Conservation (phyloP, 2,329 filamentous ascomycete species). For the Berkeleyomyces rouxiae region DNA sequence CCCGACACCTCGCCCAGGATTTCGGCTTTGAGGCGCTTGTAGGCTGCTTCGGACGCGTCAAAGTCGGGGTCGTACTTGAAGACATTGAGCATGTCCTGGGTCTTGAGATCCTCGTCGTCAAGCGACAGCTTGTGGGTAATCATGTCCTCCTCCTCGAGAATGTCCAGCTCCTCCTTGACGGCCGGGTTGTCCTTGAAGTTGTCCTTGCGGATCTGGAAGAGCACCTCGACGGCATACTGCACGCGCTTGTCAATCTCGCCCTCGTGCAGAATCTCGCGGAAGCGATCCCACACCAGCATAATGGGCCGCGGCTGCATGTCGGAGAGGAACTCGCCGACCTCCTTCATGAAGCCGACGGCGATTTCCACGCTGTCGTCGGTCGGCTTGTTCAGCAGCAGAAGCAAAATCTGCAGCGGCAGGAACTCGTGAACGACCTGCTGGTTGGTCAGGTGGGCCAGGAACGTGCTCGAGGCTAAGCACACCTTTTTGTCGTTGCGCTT, state of each 20-base stretch:
- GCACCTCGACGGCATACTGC: slow-evolving; percentile 98
- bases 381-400: slow-evolving; percentile 84
- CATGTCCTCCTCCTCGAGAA: slow-evolving; percentile 95
- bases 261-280: slow-evolving; percentile 87
- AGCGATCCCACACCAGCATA: slow-evolving; percentile 85
- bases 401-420: slow-evolving; percentile 76
- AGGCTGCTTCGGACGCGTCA: slow-evolving; percentile 80
- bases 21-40: slow-evolving; percentile 78
- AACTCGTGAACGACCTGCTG: slow-evolving; percentile 92
- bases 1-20: slow-evolving; percentile 90
- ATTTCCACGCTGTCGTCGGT: slow-evolving; percentile 98
- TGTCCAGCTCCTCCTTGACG: slow-evolving; percentile 78
- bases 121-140: slow-evolving; percentile 78
- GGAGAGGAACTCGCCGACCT: slow-evolving; percentile 85
- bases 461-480: slow-evolving; percentile 81
- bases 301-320: slow-evolving; percentile 87
- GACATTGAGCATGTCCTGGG: slow-evolving; percentile 78
- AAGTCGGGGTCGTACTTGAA: slow-evolving; percentile 89
- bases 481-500: slow-evolving; percentile 95
- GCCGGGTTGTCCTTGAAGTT: slow-evolving; percentile 90
- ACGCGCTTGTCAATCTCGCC: slow-evolving; percentile 93
- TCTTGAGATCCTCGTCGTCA: slow-evolving; percentile 60
- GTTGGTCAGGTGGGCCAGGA: slow-evolving; percentile 89
- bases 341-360: slow-evolving; percentile 79
- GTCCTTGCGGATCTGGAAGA: slow-evolving; percentile 93